phyloP scores from a whole-genome alignment of 495 filamentous ascomycete genomes.

The Podospora pseudopauciseta region DNA sequence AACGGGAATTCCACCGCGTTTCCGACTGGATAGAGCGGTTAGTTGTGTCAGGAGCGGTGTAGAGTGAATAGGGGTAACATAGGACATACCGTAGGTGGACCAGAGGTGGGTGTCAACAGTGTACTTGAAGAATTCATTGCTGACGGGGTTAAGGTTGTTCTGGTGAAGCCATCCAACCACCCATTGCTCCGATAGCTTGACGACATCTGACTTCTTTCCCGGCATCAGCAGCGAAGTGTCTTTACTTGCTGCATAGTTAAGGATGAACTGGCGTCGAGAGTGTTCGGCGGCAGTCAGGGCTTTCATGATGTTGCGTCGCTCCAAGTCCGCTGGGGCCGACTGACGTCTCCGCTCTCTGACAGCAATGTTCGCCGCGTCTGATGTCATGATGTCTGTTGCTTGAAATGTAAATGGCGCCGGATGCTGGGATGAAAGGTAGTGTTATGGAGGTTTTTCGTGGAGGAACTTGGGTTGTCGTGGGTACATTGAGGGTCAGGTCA shows the following conservation, averaged over 20 bases:
- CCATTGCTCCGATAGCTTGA: constrained; percentile 33
- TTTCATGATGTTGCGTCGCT: constrained; percentile 31
- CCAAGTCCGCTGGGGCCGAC: constrained; percentile 23
- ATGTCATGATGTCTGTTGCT: constrained; percentile 17
- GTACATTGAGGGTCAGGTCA: constrained; percentile 18
- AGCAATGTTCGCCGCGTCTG: constrained; percentile 26
- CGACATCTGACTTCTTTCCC: constrained; percentile 29
- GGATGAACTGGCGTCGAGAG: constrained; percentile 32
- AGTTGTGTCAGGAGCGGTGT: constrained; percentile 4
- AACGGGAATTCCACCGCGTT: constrained; percentile 28
- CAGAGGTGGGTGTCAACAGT: constrained; percentile 29
- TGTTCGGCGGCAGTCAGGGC: constrained; percentile 34
- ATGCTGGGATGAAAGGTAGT: not conserved
- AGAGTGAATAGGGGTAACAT: not conserved
- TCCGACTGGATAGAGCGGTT: constrained; percentile 23
- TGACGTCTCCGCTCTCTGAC: constrained; percentile 28
- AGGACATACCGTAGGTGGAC: constrained; percentile 24
- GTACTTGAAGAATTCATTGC: constrained; percentile 33
- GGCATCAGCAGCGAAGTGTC: constrained; percentile 32
- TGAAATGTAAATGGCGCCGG: not conserved
- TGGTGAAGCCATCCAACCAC: constrained; percentile 26
- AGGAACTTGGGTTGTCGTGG: constrained; percentile 18
- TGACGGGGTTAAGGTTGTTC: constrained; percentile 21
- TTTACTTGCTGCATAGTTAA: constrained; percentile 33
- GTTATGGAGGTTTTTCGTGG: constrained; percentile 22